A percentile compares a stretch with the other conserved stretches of the same genome.
Conservation (phyloP, 176 grass and related monocot species). For the Oryza coarctata region DNA sequence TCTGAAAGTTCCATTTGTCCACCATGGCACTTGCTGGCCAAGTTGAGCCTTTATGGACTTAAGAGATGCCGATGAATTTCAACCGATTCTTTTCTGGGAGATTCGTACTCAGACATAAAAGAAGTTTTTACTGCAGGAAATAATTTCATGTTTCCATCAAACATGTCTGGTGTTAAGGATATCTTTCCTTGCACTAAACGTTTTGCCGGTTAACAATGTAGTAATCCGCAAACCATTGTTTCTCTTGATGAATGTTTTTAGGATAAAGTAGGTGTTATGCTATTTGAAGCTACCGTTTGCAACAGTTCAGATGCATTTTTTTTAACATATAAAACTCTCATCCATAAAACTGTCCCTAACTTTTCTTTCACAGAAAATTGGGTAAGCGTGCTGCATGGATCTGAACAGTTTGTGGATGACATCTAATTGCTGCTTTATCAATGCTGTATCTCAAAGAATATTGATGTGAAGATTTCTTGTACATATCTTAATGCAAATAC, state of each 20-base stretch:
- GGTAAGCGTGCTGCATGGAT: background rate
- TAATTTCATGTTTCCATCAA: background rate
- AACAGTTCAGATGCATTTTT: background rate
- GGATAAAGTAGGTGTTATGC: background rate
- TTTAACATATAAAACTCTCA: background rate
- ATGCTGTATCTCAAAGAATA: background rate
- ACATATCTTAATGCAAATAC: conserved; percentile 1
- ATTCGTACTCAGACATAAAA: background rate
- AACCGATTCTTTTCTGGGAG: background rate
- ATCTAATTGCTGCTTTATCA: background rate
- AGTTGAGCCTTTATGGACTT: background rate
- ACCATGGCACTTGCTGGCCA: background rate
- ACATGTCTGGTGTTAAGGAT: background rate
- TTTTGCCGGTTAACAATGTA: background rate
- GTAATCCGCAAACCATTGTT: background rate
- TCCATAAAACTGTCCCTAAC: background rate
- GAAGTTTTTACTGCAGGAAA: background rate
- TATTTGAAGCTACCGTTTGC: background rate
- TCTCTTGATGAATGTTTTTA: background rate
- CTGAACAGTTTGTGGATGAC: conserved; percentile 1
- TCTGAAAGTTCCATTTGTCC: background rate
- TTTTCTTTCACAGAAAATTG: conserved; percentile 10
- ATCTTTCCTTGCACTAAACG: background rate
- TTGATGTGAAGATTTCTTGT: background rate
- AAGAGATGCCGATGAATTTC: background rate